Evolutionary conservation across 495 filamentous ascomycete genomes (phyloP).

Genomic region (Cryomyces minteri): DNA sequence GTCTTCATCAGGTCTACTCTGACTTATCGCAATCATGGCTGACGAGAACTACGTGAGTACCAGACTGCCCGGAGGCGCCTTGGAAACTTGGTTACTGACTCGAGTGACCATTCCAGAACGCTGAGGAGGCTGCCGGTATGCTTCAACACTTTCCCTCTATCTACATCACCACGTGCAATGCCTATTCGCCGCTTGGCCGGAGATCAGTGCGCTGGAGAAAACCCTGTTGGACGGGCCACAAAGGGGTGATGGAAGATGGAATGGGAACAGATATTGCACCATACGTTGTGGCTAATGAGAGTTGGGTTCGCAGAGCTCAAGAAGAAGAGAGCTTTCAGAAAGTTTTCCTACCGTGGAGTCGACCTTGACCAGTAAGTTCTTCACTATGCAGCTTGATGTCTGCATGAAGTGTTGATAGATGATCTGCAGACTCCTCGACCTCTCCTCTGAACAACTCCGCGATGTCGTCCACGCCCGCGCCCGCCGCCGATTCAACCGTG

Average conservation of each 20-base stretch:
- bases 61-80: not conserved
- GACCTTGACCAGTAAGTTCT: slow-evolving; percentile 88
- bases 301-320: slow-evolving; percentile 53
- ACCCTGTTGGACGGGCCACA: slow-evolving; percentile 10
- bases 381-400: not conserved
- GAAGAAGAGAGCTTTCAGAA: slow-evolving; percentile 98
- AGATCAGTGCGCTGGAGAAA: slow-evolving; percentile 1
- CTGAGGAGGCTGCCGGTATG: slow-evolving; percentile 82
- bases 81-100: slow-evolving; percentile 1
- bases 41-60: slow-evolving; percentile 75
- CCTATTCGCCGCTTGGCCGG: not conserved
- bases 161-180: not conserved
- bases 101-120: slow-evolving; percentile 38
- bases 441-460: slow-evolving; percentile 94
- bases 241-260: slow-evolving; percentile 14
- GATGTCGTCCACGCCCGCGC: slow-evolving; percentile 98
- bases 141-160: not conserved
- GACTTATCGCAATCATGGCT: slow-evolving; percentile 57
- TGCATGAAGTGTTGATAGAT: not conserved
- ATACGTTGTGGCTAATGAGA: not conserved
- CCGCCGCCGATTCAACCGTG: slow-evolving; percentile 96
- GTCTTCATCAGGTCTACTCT: too few relatives aligned
- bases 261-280: slow-evolving; percentile 1
- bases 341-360: slow-evolving; percentile 98
- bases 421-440: slow-evolving; percentile 74